phyloP scores from a whole-genome alignment of 2,329 filamentous ascomycete genomes.

The Beauveria asiatica region DNA sequence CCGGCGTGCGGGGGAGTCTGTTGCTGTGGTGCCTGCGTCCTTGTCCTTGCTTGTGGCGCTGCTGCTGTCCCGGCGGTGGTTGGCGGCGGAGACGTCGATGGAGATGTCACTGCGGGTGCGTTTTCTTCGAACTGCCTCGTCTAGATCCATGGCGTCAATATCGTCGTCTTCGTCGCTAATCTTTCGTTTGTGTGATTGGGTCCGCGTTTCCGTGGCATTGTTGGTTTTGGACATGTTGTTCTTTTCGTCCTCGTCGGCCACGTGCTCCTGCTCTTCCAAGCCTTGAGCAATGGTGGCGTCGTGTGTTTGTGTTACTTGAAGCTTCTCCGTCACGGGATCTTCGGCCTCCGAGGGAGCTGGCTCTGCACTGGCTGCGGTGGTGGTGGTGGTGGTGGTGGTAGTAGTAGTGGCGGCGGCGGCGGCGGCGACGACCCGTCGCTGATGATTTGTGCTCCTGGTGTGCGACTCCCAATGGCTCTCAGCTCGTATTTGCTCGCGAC shows the following conservation, averaged over 20 bases:
- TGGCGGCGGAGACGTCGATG: constrained; percentile 10
- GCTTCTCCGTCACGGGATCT: neutral
- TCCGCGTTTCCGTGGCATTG: constrained; percentile 13
- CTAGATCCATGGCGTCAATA: constrained; percentile 27
- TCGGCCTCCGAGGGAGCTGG: neutral
- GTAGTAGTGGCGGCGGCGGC: constrained; percentile 1
- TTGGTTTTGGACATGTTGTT: constrained; percentile 13
- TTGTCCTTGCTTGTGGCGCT: constrained; percentile 13
- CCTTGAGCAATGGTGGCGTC: constrained; percentile 3
- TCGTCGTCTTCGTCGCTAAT: constrained; percentile 22
- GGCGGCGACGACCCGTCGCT: constrained; percentile 18
- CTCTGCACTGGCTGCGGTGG: constrained; percentile 10
- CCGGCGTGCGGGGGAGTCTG: constrained; percentile 11
- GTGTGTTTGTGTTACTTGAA: constrained; percentile 16
- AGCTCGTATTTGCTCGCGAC: constrained; percentile 54
- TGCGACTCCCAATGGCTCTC: constrained; percentile 62
- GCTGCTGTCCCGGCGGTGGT: neutral
- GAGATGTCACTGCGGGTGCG: constrained; percentile 33
- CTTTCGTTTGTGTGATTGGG: constrained; percentile 24
- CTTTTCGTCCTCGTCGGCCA: neutral
- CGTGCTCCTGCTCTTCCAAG: neutral
- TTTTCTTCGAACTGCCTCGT: constrained; percentile 33
- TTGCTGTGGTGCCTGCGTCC: constrained; percentile 9
- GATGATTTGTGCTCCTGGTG: constrained; percentile 38
- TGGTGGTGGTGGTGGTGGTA: constrained; percentile 11